A percentile compares a stretch with the other conserved stretches of the same genome.
phyloP scores from a whole-genome alignment of 345 rosid species.

The Combretum micranthum region DNA sequence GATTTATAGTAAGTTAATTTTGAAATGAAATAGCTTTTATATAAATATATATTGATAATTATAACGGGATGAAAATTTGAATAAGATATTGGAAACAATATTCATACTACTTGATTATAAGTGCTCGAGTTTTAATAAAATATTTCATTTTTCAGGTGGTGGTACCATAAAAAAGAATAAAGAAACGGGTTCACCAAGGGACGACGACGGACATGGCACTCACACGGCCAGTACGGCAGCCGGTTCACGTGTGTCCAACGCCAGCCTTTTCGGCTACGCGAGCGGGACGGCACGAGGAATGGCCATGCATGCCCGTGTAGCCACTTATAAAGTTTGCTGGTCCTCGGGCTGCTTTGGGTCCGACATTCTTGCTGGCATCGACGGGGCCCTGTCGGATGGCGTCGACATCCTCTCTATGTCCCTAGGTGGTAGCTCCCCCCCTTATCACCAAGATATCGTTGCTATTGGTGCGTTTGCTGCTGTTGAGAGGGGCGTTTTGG shows the following conservation, averaged over 20 bases:
- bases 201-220: constrained; percentile 77
- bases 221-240: constrained; percentile 83
- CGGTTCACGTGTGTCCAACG: constrained; percentile 56
- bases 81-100: too few species aligned
- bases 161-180: constrained; percentile 22
- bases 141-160: constrained; percentile 12
- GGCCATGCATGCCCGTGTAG: constrained; percentile 66
- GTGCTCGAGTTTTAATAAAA: too few species aligned
- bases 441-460: constrained; percentile 55
- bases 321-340: constrained; percentile 89
- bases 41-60: too few species aligned
- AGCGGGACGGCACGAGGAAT: constrained; percentile 76
- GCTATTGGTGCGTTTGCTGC: constrained; percentile 74
- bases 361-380: constrained; percentile 82
- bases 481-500: constrained; percentile 72
- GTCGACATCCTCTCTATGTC: constrained; percentile 84
- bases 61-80: too few species aligned
- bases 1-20: too few species aligned
- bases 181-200: constrained; percentile 68
- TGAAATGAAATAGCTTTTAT: too few species aligned
- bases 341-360: constrained; percentile 59
- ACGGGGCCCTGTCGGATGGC: constrained; percentile 69
- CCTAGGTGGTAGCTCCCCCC: constrained; percentile 68
- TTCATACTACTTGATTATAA: too few species aligned
- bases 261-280: constrained; percentile 81